Percentiles rank a stretch among this genome's conserved stretches.
Evolutionary conservation across 2,329 filamentous ascomycete species (phyloP).

Genomic region (Hymenoscyphus repandus): DNA sequence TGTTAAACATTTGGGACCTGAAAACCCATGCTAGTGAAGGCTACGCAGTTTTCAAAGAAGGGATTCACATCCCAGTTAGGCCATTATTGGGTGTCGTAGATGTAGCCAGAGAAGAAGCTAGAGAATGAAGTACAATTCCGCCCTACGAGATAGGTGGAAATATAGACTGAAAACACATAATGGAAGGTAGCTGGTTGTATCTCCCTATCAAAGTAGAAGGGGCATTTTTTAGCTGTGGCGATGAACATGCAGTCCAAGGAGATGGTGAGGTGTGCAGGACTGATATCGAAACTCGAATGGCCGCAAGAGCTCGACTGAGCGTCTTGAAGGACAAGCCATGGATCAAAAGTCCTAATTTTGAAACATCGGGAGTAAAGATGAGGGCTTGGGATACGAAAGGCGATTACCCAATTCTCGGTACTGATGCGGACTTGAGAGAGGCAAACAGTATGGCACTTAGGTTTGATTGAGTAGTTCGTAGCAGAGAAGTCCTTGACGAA

Average conservation of each 20-base stretch:
- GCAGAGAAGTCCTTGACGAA: conserved; percentile 40
- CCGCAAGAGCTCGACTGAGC: conserved; percentile 43
- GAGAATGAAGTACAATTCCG: conserved; percentile 44
- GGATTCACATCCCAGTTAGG: conserved; percentile 43
- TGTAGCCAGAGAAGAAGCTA: conserved; percentile 40
- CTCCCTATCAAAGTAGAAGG: conserved; percentile 45
- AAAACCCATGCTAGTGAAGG: conserved; percentile 29
- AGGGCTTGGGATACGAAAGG: conserved; percentile 32
- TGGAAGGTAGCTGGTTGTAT: conserved; percentile 41
- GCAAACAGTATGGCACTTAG: conserved; percentile 44
- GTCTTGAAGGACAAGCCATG: conserved; percentile 42
- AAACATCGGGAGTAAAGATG: conserved; percentile 31
- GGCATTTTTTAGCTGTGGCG: conserved; percentile 48
- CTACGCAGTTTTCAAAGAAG: conserved; percentile 41
- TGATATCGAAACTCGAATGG: conserved; percentile 50
- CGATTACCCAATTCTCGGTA: conserved; percentile 43
- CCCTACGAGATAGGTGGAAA: conserved; percentile 49
- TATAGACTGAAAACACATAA: conserved; percentile 47
- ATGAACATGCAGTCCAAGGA: conserved; percentile 50
- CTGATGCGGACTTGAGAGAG: conserved; percentile 42
- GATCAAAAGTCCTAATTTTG: conserved; percentile 44
- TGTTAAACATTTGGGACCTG: conserved; percentile 46
- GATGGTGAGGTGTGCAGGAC: conserved; percentile 51
- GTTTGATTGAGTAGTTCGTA: conserved; percentile 44
- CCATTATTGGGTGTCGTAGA: conserved; percentile 50